Conservation (phyloP, 202 grass and related monocot species). For the Hordeum pubiflorum region DNA sequence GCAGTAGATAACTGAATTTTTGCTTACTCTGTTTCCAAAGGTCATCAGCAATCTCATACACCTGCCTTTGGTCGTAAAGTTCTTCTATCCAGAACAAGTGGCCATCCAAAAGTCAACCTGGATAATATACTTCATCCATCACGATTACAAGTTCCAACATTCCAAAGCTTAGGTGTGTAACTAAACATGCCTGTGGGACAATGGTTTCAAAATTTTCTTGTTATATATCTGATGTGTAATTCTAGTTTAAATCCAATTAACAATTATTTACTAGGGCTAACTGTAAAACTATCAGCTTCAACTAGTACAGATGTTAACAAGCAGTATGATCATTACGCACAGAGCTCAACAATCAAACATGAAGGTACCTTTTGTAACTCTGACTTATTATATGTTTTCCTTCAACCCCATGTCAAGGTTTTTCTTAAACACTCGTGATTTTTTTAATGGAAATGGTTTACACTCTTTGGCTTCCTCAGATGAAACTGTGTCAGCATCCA, state of each 20-base stretch:
- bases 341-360: not conserved
- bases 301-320: constrained; percentile 14
- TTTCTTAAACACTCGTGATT: not conserved
- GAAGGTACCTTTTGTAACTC: constrained; percentile 14
- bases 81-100: constrained; percentile 32
- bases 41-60: constrained; percentile 28
- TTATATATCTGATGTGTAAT: not conserved
- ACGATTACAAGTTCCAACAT: constrained; percentile 25
- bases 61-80: constrained; percentile 33
- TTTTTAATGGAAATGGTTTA: constrained; percentile 21
- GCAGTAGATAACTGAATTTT: not conserved
- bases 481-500: constrained; percentile 16
- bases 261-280: constrained; percentile 22
- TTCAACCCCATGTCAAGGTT: not conserved
- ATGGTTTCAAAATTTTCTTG: not conserved
- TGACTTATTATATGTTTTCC: not conserved
- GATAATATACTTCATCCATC: constrained; percentile 16
- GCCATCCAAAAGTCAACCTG: constrained; percentile 22
- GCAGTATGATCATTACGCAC: constrained; percentile 1
- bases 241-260: constrained; percentile 8
- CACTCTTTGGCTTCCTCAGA: constrained; percentile 2
- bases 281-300: constrained; percentile 16
- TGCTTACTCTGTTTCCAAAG: constrained; percentile 25
- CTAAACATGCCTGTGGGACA: not conserved
- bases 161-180: constrained; percentile 23